Evolutionary conservation across 2,329 filamentous ascomycete species (phyloP), one percentile per base, ranked within the genome.

Genomic region (Apiospora marii): DNA sequence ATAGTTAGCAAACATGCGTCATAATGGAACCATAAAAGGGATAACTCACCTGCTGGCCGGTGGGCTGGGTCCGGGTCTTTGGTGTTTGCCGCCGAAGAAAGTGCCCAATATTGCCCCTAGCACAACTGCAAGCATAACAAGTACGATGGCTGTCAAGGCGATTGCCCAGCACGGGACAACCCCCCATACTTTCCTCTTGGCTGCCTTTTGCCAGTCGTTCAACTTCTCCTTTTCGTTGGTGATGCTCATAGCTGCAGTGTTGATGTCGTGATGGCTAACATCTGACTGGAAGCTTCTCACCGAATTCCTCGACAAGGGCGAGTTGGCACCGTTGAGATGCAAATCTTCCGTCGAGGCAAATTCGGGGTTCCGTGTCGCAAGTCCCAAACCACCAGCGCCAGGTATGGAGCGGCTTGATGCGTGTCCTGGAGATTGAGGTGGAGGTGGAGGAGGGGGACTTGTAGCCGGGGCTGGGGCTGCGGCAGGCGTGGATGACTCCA

Each of bases 141-240:
- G 77, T 3, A 85, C 84, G 2, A 86, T 79, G 0, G 84, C 77
- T 1, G 87, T 79, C 16, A 92, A 79, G 67, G 85, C 85, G 43
- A 92, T 84, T 1, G 88, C 89, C 90, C 90, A 92, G 72, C 88
- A 88, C 0, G 90, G 90, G 27, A 92, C 82, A 27, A 91, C 84
- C 7, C 89, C 88, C 78, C 88, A 90, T 4, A 90, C 77, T 75
- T 87, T 90, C 77, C 84, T 86, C 77, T 84, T 87, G 14, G 89
- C 89, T 67, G 85, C 82, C 14, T 80, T 77, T 78, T 90, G 86
- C 87, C 89, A 91, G 67, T 80, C 83, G 74, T 86, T 89, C 30
- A 81, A 78, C 4, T 82, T 80, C 12, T 80, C 75, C 22, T 83
- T 82, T 77, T 92, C 89, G 77, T 91, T 86, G 1, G 83, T 82